phyloP scores from a whole-genome alignment of 495 filamentous ascomycete genomes.

The Penicillium desertorum region DNA sequence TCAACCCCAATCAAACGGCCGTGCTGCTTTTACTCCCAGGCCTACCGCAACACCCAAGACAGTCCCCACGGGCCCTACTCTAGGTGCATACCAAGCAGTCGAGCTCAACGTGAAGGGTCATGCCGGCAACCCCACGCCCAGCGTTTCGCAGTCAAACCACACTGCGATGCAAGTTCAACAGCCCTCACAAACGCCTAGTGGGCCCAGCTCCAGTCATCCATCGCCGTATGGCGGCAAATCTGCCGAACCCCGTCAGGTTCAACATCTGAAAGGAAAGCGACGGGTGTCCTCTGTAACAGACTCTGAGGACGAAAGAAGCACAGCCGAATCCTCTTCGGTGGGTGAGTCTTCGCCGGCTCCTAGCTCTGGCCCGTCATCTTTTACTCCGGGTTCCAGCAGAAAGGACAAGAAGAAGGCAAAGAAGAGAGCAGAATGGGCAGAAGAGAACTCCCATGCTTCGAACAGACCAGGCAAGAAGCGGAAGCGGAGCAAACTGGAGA shows the following conservation, averaged over 20 bases:
- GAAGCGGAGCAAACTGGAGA: background rate
- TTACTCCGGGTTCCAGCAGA: background rate
- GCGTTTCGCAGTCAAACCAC: background rate
- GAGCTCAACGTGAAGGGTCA: background rate
- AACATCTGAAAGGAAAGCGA: slow-evolving; percentile 1
- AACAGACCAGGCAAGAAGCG: background rate
- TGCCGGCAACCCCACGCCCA: background rate
- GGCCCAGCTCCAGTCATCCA: background rate
- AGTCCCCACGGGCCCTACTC: background rate
- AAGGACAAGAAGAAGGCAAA: background rate
- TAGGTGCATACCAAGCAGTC: background rate
- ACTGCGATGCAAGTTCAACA: background rate
- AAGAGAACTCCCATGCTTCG: background rate
- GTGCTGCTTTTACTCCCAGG: background rate
- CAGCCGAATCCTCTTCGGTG: background rate
- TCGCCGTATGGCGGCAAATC: background rate
- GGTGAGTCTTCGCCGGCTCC: background rate
- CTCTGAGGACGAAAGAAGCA: background rate
- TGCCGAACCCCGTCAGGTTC: background rate
- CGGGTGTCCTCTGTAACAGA: background rate
- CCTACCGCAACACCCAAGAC: background rate
- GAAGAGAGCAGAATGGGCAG: background rate
- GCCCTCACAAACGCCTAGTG: background rate
- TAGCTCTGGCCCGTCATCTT: background rate
- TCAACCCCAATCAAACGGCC: background rate